phyloP scores from a whole-genome alignment of 306 rosid species.

The Prosopis cineraria region DNA sequence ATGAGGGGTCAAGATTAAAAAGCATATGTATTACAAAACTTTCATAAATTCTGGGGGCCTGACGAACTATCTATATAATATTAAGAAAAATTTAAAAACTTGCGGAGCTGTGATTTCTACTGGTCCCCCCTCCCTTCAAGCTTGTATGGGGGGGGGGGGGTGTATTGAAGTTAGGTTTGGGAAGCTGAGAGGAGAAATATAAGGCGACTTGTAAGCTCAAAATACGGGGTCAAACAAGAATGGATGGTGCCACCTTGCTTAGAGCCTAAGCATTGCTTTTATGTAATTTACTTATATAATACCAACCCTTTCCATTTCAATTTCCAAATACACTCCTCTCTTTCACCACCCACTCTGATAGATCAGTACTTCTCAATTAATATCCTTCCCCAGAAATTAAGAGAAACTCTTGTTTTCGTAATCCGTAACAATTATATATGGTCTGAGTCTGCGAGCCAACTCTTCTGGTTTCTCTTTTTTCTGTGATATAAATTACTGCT shows the following conservation, averaged over 20 bases:
- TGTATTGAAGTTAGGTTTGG: slow-evolving; percentile 23
- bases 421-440: neutral
- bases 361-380: slow-evolving; percentile 48
- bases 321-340: slow-evolving; percentile 43
- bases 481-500: slow-evolving; percentile 35
- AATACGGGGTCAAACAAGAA: slow-evolving; percentile 94
- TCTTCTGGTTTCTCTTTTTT: neutral
- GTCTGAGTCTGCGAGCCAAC: neutral
- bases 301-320: slow-evolving; percentile 21
- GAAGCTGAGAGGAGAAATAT: slow-evolving; percentile 43
- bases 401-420: neutral
- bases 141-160: no score
- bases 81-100: no score
- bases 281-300: slow-evolving; percentile 13
- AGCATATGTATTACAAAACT: no score
- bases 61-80: no score
- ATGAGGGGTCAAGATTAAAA: no score
- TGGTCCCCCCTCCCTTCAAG: no score
- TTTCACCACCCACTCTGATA: slow-evolving; percentile 87
- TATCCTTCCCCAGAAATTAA: neutral
- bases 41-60: no score
- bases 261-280: slow-evolving; percentile 57
- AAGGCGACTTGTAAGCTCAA: slow-evolving; percentile 66
- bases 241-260: slow-evolving; percentile 71
- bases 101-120: no score